These are phyloP conservation scores for Salix udensis DNA, from an alignment of 345 rosid genomes.

Conservation along the genomic window DNA sequence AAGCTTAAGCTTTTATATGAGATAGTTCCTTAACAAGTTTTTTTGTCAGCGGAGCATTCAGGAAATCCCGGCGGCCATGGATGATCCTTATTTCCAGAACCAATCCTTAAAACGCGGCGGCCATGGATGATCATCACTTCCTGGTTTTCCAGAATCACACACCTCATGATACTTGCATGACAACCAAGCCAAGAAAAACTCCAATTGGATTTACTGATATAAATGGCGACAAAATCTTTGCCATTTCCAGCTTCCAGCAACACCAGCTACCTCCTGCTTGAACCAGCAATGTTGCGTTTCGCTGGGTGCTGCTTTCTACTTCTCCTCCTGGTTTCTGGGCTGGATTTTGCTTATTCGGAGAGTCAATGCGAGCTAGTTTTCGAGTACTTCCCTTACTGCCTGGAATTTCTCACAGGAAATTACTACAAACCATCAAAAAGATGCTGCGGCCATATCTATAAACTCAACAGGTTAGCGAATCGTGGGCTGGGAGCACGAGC, in stretches of 20 bases:
- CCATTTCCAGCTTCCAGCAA: background rate
- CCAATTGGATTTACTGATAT: background rate
- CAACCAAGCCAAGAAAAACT: background rate
- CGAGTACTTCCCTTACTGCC: constrained; percentile 1
- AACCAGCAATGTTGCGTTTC: background rate
- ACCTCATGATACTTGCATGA: background rate
- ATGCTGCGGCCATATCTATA: background rate
- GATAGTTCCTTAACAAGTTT: no score
- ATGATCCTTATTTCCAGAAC: no score
- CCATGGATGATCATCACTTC: no score
- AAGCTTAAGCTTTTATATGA: no score
- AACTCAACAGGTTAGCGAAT: constrained; percentile 2
- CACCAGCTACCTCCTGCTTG: background rate
- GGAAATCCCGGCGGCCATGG: no score
- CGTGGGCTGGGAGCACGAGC: background rate
- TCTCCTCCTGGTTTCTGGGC: background rate
- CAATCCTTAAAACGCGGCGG: no score
- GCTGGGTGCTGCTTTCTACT: background rate
- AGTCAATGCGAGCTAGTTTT: background rate
- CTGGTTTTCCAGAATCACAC: no score
- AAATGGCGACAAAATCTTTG: background rate
- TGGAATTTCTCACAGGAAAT: background rate
- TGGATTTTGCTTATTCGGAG: background rate
- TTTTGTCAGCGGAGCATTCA: no score
- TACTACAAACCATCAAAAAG: background rate